phyloP scores from a whole-genome alignment of 345 rosid genomes.

The Arabis hirsuta region DNA sequence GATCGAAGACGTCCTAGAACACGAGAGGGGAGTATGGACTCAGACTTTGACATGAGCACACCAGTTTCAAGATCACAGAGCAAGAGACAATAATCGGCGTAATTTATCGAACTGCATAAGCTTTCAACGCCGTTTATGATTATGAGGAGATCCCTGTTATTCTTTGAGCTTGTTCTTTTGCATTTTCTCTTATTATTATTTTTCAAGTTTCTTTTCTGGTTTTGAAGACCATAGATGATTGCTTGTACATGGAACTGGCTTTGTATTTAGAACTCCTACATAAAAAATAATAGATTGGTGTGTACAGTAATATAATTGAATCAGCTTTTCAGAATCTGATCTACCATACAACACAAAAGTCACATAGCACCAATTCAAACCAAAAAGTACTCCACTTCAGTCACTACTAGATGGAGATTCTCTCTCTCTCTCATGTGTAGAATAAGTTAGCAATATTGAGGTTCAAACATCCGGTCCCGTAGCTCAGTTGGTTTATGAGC shows the following conservation, averaged over 20 bases:
- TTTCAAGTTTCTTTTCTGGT: neutral
- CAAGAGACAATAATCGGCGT: slow-evolving; percentile 39
- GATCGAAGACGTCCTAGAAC: slow-evolving; percentile 78
- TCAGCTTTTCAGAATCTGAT: neutral
- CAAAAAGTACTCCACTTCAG: neutral
- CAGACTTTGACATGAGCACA: slow-evolving; percentile 78
- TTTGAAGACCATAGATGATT: slow-evolving; percentile 8
- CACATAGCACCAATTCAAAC: neutral
- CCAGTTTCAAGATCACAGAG: slow-evolving; percentile 68
- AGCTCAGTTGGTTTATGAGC: slow-evolving; percentile 99
- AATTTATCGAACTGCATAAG: slow-evolving; percentile 15
- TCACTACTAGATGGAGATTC: too few species aligned
- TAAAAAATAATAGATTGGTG: slow-evolving; percentile 29
- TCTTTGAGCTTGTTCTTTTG: slow-evolving; percentile 33
- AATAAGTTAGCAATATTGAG: neutral
- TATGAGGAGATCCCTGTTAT: slow-evolving; percentile 7
- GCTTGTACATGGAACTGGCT: slow-evolving; percentile 33
- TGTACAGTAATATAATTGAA: slow-evolving; percentile 13
- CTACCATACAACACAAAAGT: neutral
- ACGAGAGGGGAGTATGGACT: slow-evolving; percentile 71
- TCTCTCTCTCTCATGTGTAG: neutral
- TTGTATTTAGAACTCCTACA: slow-evolving; percentile 20
- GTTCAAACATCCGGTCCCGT: slow-evolving; percentile 61
- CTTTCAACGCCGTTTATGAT: slow-evolving; percentile 11
- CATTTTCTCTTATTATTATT: neutral